These are phyloP conservation scores for Capronia coronata DNA, from an alignment of 2,329 filamentous ascomycete species.

Conservation along the genomic window DNA sequence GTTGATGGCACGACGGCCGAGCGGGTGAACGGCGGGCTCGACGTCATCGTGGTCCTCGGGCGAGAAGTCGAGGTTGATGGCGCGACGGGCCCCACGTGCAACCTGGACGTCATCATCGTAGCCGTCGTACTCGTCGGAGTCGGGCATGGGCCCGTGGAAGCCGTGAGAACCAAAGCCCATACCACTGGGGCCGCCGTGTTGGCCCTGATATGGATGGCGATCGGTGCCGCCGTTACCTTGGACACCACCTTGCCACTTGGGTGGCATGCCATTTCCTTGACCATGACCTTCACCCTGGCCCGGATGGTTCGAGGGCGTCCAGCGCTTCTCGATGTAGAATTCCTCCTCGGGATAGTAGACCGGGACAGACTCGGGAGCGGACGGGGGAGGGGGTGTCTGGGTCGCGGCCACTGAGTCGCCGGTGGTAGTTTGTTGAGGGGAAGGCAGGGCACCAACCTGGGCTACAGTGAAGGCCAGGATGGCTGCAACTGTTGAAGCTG, in stretches of 20 bases:
- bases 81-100: background rate
- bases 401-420: background rate
- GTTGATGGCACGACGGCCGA: slow-evolving; percentile 2
- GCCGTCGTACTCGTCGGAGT: slow-evolving; percentile 1
- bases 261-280: background rate
- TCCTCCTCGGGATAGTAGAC: slow-evolving; percentile 5
- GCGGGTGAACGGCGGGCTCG: background rate
- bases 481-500: slow-evolving; percentile 12
- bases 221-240: background rate
- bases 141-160: slow-evolving; percentile 15
- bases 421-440: slow-evolving; percentile 4
- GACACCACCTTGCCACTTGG: slow-evolving; percentile 5
- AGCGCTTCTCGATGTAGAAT: slow-evolving; percentile 8
- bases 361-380: slow-evolving; percentile 1
- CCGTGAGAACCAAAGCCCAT: background rate
- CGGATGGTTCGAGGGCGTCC: slow-evolving; percentile 1
- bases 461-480: slow-evolving; percentile 18
- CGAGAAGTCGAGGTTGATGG: background rate
- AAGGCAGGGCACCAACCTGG: slow-evolving; percentile 14
- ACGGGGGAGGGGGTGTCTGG: background rate
- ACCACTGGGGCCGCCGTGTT: background rate
- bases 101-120: slow-evolving; percentile 1
- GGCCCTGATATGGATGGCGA: background rate
- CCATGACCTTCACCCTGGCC: background rate
- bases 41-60: background rate